These are phyloP conservation scores for Phytopythium aichiense DNA, from an alignment of 352 stramenopile genomes.

Conservation along the genomic window DNA sequence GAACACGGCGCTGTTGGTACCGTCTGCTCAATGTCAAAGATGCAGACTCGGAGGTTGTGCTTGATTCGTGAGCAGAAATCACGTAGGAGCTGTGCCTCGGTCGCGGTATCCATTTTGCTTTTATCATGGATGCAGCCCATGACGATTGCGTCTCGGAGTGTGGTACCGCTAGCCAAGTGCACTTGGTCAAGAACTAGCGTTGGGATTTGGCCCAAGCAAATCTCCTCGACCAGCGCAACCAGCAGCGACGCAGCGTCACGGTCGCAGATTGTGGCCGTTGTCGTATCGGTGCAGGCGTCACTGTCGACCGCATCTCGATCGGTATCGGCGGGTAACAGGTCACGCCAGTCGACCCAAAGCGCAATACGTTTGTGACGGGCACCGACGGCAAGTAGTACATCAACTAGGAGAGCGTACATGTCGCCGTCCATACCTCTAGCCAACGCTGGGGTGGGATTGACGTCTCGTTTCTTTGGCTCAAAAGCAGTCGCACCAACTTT, in stretches of 20 bases:
- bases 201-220: conserved; percentile 28
- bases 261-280: neutral
- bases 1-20: no score
- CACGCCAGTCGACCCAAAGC: conserved; percentile 21
- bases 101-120: conserved; percentile 24
- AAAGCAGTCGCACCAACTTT: neutral
- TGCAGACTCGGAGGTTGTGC: conserved; percentile 40
- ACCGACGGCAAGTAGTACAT: conserved; percentile 17
- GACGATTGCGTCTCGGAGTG: conserved; percentile 30
- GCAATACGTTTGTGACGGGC: conserved; percentile 33
- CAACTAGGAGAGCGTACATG: conserved; percentile 4
- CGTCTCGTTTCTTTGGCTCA: neutral
- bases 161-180: conserved; percentile 9
- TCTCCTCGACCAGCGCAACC: conserved; percentile 22
- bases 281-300: neutral
- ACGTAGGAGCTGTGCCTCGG: conserved; percentile 22
- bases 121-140: conserved; percentile 33
- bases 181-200: conserved; percentile 26
- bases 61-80: conserved; percentile 28
- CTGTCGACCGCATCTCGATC: neutral
- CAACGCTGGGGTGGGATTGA: neutral
- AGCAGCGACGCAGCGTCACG: conserved; percentile 11
- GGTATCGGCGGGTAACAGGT: neutral
- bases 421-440: neutral
- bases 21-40: conserved; percentile 15